phyloP scores from a whole-genome alignment of 345 rosid genomes.

The Carallia brachiata region DNA sequence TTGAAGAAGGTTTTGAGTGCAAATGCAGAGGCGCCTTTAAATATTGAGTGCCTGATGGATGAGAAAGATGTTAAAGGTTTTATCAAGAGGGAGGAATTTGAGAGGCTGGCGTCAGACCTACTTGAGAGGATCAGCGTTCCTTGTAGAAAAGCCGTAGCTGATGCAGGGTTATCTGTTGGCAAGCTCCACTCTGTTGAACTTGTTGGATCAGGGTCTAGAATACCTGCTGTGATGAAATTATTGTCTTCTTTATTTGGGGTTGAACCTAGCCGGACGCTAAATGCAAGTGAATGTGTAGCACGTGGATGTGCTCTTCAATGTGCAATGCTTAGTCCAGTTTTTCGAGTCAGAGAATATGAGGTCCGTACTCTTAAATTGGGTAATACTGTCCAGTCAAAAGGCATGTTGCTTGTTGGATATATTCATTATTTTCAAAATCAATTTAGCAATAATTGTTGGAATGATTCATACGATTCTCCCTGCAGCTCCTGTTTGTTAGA shows the following conservation, averaged over 20 bases:
- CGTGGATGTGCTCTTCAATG: conserved; percentile 70
- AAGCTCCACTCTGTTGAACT: conserved; percentile 53
- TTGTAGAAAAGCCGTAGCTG: conserved; percentile 47
- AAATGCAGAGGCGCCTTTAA: conserved; percentile 54
- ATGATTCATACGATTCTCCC: neutral
- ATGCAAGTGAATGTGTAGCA: conserved; percentile 65
- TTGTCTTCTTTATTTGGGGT: conserved; percentile 44
- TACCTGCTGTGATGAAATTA: conserved; percentile 47
- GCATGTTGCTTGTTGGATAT: neutral
- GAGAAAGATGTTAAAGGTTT: conserved; percentile 62
- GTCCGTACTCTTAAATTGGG: conserved; percentile 26
- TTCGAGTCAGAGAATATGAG: conserved; percentile 61
- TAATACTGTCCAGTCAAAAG: neutral
- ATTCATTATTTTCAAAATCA: neutral
- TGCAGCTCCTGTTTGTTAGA: neutral
- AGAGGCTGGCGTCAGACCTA: conserved; percentile 43
- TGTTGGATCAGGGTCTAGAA: conserved; percentile 67
- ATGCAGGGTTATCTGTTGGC: conserved; percentile 38
- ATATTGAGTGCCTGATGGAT: conserved; percentile 66
- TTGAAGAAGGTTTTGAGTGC: conserved; percentile 62
- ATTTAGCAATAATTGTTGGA: neutral
- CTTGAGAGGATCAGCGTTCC: conserved; percentile 43
- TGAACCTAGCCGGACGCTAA: conserved; percentile 55
- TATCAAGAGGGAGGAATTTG: conserved; percentile 64
- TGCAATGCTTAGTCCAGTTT: conserved; percentile 61